Percentiles rank a stretch among this genome's conserved stretches.
Evolutionary conservation across 805 yeast genomes (phyloP).

Genomic region (Komagataella pseudopastoris): DNA sequence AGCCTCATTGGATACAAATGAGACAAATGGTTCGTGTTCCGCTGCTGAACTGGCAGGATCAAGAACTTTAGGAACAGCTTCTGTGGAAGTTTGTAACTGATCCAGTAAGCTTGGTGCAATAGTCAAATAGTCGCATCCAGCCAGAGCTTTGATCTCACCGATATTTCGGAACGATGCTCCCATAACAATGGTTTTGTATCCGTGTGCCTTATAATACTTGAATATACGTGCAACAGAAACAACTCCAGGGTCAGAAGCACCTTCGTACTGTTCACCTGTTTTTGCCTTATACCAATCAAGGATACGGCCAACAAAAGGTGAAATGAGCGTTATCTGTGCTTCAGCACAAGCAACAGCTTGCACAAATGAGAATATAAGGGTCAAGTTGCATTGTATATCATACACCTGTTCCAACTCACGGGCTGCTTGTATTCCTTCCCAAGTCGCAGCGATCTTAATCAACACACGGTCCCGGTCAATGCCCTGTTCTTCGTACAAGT

Average conservation of each 20-base stretch:
- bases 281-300: slow-evolving; percentile 95
- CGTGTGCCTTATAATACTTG: slow-evolving; percentile 97
- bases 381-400: slow-evolving; percentile 89
- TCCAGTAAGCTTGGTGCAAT: slow-evolving; percentile 89
- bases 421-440: slow-evolving; percentile 99
- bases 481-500: slow-evolving; percentile 74
- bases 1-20: slow-evolving; percentile 77
- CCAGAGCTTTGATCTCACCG: slow-evolving; percentile 91
- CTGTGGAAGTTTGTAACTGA: slow-evolving; percentile 68
- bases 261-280: slow-evolving; percentile 78
- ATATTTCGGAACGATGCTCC: slow-evolving; percentile 99
- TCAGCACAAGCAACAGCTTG: slow-evolving; percentile 99
- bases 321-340: slow-evolving; percentile 88
- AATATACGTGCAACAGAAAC: slow-evolving; percentile 72
- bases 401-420: slow-evolving; percentile 83
- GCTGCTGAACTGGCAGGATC: slow-evolving; percentile 51
- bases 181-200: slow-evolving; percentile 96
- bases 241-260: slow-evolving; percentile 92
- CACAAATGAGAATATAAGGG: slow-evolving; percentile 84
- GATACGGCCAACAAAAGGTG: slow-evolving; percentile 99
- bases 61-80: slow-evolving; percentile 68
- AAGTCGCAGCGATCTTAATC: slow-evolving; percentile 95
- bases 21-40: slow-evolving; percentile 50
- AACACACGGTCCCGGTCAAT: slow-evolving; percentile 80
- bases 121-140: slow-evolving; percentile 95